phyloP scores from a whole-genome alignment of 208 protist genomes.

The Vickermania spadyakhi region DNA sequence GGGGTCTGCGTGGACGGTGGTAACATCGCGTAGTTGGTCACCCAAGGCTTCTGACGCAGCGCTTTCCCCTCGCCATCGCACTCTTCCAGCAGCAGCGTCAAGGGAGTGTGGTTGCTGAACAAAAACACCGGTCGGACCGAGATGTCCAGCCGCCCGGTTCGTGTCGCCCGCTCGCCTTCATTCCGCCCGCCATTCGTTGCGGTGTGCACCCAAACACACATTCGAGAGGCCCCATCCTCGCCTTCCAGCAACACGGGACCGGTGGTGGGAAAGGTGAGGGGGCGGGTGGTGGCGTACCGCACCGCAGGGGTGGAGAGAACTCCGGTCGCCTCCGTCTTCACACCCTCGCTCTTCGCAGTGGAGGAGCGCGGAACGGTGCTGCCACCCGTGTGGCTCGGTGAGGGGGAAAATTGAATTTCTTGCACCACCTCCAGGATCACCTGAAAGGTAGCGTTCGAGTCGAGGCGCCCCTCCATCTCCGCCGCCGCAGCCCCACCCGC shows the following conservation, averaged over 20 bases:
- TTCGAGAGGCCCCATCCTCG: not conserved
- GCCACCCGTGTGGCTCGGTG: no score
- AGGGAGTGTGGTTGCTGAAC: conserved; percentile 69
- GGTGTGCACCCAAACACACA: not conserved
- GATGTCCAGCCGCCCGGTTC: not conserved
- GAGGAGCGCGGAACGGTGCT: no score
- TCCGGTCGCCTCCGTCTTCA: no score
- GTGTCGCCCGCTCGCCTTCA: not conserved
- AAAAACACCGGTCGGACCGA: conserved; percentile 22
- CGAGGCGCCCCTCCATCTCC: no score
- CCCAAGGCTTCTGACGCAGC: conserved; percentile 3
- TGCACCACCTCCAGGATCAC: no score
- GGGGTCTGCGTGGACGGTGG: conserved; percentile 37
- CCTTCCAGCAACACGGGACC: not conserved
- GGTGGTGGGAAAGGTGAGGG: not conserved
- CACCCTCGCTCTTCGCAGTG: no score
- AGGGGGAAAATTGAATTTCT: no score
- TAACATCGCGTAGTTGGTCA: conserved; percentile 45
- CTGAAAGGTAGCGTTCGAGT: no score
- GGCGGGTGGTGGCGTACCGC: not conserved
- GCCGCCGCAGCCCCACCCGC: no score
- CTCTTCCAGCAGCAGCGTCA: conserved; percentile 45
- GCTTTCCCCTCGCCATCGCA: conserved; percentile 34
- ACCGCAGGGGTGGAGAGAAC: not conserved
- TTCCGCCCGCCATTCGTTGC: not conserved